Percentiles rank a stretch among this genome's conserved stretches.
Evolutionary conservation across 306 rosid species (phyloP).

Genomic region (Cicer cuneatum): DNA sequence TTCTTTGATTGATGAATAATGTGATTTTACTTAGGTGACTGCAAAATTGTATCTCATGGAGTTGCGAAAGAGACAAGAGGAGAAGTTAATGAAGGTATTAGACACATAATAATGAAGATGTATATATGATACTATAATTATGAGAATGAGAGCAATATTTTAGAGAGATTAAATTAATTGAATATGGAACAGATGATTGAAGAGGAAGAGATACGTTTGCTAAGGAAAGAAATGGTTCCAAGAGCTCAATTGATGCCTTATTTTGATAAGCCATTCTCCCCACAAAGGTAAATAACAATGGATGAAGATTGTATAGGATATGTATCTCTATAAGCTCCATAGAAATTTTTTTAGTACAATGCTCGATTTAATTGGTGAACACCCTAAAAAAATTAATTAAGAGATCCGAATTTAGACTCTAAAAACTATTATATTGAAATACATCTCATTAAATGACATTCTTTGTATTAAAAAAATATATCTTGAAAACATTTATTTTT

Average conservation of each 20-base stretch:
- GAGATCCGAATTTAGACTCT: too few species aligned
- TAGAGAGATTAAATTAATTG: constrained; percentile 21
- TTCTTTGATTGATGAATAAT: constrained; percentile 12
- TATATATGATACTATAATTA: background rate
- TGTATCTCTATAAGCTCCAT: background rate
- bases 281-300: constrained; percentile 68
- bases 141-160: constrained; percentile 8
- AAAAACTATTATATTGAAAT: too few species aligned
- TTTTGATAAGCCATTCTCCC: constrained; percentile 86
- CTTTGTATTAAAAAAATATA: too few species aligned
- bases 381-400: too few species aligned
- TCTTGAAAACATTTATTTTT: too few species aligned
- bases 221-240: constrained; percentile 96
- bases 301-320: background rate
- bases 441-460: too few species aligned
- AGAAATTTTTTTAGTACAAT: too few species aligned
- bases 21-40: constrained; percentile 60
- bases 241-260: constrained; percentile 96
- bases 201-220: constrained; percentile 86
- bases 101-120: constrained; percentile 2
- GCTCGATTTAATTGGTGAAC: too few species aligned
- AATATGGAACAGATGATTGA: constrained; percentile 73
- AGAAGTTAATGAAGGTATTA: constrained; percentile 73
- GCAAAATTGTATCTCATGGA: constrained; percentile 71
- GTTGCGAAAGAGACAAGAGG: constrained; percentile 70